Base-by-base conservation (phyloP, 129 eudicot genomes). In the Cynara cardunculus region DNA sequence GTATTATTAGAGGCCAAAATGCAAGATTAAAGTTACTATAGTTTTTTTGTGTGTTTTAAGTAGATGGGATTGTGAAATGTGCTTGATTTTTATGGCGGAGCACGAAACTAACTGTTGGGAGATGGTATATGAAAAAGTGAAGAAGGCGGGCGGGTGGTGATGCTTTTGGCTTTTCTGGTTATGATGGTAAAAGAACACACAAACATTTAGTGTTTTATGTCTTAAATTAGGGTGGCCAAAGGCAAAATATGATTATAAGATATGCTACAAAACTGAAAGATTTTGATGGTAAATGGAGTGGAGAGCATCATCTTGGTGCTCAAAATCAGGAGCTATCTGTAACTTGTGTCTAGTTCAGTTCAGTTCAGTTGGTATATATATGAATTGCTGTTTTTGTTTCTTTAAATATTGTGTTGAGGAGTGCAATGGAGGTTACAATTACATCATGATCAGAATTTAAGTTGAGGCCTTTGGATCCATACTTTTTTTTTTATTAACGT, bases 91-190 rank as follows among this genome's bases (percentile, higher is more conserved):
- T 68, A 76, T 72, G 83, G 78, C 24, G 88, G 89, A 86, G 86
- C 87, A 71, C 85, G 73, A 71, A 79, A 81, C 87, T 84, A 86
- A 89, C 91, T 84, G 78, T 41, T 79, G 78, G 84, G 49, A 76
- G 88, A 53, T 68, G 81, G 87, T 84, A 82, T 83, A 88, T 73
- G 73, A 62, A 75, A 69, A 35, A n/a, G 70, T 3, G 59, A 81
- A 85, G 78, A 80, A 3, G 25, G 81, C 78, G 18, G 24, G n/a
- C 18, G 39, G 61, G 72, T 76, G 82, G 79, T 72, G 39, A 9
- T 41, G 70, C 25, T n/a, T 73, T 16, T 73, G 26, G 39, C 27
- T 59, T 59, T 75, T 56, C 44, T 19, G 69, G 14, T 68, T 19
- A 78, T 70, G 82, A 74, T 69, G 79, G 56, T 37, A 37, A 74